Conservation (phyloP, 2,329 filamentous ascomycete species). For the Fusarium multiceps region DNA sequence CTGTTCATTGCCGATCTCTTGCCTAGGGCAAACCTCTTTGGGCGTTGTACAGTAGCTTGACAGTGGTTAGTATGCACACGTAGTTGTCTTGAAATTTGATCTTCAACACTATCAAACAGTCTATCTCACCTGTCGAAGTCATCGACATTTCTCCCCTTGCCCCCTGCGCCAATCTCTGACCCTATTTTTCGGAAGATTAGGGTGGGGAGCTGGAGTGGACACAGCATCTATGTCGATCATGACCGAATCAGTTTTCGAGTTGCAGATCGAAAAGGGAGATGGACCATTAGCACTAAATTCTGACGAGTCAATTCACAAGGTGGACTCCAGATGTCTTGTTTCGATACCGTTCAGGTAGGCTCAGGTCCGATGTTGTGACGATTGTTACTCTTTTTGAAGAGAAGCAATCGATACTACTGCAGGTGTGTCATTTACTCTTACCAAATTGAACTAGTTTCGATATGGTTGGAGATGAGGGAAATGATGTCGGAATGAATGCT, state of each 20-base stretch:
- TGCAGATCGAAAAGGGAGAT: slow-evolving; percentile 4
- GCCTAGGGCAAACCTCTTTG: background rate
- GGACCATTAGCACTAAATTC: background rate
- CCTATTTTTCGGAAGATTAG: background rate
- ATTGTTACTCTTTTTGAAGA: background rate
- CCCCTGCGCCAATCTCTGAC: slow-evolving; percentile 1
- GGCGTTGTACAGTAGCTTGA: too few species aligned
- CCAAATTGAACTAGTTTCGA: background rate
- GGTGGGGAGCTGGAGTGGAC: background rate
- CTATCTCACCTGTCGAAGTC: slow-evolving; percentile 5
- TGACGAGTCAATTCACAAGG: background rate
- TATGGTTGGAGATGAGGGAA: too few species aligned
- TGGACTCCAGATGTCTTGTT: background rate
- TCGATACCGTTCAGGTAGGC: background rate
- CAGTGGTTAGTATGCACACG: background rate
- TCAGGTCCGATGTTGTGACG: background rate
- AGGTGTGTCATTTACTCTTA: background rate
- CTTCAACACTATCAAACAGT: background rate
- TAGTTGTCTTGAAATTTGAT: background rate
- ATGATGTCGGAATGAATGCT: background rate
- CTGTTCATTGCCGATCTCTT: background rate
- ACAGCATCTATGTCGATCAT: background rate
- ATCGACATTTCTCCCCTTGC: background rate
- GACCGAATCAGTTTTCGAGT: background rate
- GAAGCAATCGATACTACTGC: background rate